Evolutionary conservation across 495 filamentous ascomycete genomes (phyloP).

Genomic region (Penicillium coprophilum): DNA sequence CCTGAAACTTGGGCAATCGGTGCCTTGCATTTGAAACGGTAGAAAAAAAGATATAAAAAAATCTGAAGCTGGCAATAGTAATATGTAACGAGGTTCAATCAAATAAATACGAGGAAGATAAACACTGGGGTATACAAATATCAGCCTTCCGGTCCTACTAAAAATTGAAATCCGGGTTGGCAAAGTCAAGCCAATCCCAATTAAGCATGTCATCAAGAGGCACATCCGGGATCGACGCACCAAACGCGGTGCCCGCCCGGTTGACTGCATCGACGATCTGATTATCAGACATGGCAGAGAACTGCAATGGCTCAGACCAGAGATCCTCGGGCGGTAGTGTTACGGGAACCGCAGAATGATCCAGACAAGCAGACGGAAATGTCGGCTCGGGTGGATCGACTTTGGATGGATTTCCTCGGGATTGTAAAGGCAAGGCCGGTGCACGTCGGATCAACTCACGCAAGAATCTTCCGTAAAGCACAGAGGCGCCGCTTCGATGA

Average conservation of each 20-base stretch:
- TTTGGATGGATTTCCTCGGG: slow-evolving; percentile 7
- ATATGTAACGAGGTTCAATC: background rate
- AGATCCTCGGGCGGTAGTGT: slow-evolving; percentile 27
- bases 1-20: no score
- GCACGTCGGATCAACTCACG: slow-evolving; percentile 55
- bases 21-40: background rate
- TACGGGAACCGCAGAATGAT: slow-evolving; percentile 10
- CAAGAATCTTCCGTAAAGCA: slow-evolving; percentile 61
- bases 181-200: slow-evolving; percentile 62
- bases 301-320: slow-evolving; percentile 58
- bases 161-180: slow-evolving; percentile 46
- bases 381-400: slow-evolving; percentile 15
- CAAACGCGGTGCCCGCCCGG: slow-evolving; percentile 56
- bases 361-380: slow-evolving; percentile 18
- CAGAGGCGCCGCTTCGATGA: slow-evolving; percentile 63
- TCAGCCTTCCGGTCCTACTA: background rate
- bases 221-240: slow-evolving; percentile 51
- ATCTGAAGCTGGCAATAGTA: background rate
- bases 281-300: slow-evolving; percentile 66
- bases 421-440: slow-evolving; percentile 17
- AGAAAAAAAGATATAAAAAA: background rate
- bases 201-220: slow-evolving; percentile 55
- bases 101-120: background rate
- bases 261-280: slow-evolving; percentile 64
- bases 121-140: slow-evolving; percentile 1